phyloP scores from a whole-genome alignment of 441 rosid species.

The California macrophylla region DNA sequence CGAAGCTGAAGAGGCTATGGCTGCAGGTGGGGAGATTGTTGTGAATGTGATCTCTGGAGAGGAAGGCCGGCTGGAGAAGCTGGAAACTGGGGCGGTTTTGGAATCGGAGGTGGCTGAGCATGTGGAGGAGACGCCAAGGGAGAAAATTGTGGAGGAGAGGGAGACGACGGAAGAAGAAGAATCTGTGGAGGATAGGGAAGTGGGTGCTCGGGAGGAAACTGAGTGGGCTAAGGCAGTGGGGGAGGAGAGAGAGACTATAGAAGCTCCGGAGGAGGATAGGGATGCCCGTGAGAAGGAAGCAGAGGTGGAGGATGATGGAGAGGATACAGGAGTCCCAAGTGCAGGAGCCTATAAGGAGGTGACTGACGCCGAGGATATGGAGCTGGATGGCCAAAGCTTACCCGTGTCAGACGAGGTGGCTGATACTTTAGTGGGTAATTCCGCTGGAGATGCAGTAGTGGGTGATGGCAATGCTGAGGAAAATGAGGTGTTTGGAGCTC shows the following conservation, averaged over 20 bases:
- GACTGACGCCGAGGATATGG: slow-evolving; percentile 15
- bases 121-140: slow-evolving; percentile 12
- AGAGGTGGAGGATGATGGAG: background rate
- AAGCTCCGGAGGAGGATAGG: slow-evolving; percentile 14
- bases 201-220: slow-evolving; percentile 12
- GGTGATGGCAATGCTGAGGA: background rate
- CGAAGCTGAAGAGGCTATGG: background rate
- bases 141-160: slow-evolving; percentile 12
- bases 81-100: background rate
- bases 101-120: slow-evolving; percentile 16
- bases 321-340: background rate
- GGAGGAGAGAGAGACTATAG: slow-evolving; percentile 1
- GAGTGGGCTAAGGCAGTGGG: slow-evolving; percentile 24
- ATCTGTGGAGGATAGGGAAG: slow-evolving; percentile 11
- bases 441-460: no score
- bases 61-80: slow-evolving; percentile 14
- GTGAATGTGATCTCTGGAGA: background rate
- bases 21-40: background rate
- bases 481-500: background rate
- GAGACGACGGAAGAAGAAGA: slow-evolving; percentile 13
- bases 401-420: background rate
- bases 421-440: background rate
- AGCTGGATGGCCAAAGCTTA: slow-evolving; percentile 4
- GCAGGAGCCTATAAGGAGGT: background rate
- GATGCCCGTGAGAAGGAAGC: background rate